These are phyloP conservation scores for Pestalotiopsis sp. DNA, from an alignment of 2,329 filamentous ascomycete species.

Conservation along the genomic window DNA sequence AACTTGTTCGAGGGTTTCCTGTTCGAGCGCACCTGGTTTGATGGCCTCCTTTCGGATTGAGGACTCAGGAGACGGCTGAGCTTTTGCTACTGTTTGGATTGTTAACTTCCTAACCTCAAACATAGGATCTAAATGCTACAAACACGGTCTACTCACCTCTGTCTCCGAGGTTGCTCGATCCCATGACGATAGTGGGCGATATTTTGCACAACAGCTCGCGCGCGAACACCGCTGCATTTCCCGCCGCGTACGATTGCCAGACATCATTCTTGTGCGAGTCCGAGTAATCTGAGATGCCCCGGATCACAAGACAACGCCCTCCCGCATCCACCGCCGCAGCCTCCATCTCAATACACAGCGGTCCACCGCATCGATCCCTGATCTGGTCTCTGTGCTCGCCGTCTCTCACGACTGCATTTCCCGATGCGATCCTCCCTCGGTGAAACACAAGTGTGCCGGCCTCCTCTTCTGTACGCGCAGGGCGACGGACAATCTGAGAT, in stretches of 20 bases:
- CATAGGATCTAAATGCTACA: no score
- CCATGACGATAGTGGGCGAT: no score
- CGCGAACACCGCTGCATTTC: neutral
- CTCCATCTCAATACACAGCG: slow-evolving; percentile 3
- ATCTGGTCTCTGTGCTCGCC: slow-evolving; percentile 8
- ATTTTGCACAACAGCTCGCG: neutral
- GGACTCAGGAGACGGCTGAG: no score
- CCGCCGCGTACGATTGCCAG: slow-evolving; percentile 1
- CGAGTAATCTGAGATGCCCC: slow-evolving; percentile 3
- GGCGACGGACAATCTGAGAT: neutral
- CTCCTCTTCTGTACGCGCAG: neutral
- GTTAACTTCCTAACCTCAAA: no score
- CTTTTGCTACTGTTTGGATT: no score
- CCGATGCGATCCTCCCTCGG: neutral
- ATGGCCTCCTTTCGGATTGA: no score
- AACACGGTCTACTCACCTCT: no score
- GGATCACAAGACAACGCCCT: slow-evolving; percentile 2
- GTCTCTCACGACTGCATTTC: neutral
- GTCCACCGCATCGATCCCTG: neutral
- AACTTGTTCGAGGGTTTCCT: no score
- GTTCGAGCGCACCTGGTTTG: no score
- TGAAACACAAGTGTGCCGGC: neutral
- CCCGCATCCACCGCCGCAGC: neutral
- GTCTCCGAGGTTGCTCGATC: no score
- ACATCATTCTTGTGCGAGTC: slow-evolving; percentile 2